Percentiles rank a stretch among this genome's conserved stretches.
These are phyloP conservation scores for Mycena albidolilacea DNA, from an alignment of 768 basidiomycete species.

Conservation along the genomic window DNA sequence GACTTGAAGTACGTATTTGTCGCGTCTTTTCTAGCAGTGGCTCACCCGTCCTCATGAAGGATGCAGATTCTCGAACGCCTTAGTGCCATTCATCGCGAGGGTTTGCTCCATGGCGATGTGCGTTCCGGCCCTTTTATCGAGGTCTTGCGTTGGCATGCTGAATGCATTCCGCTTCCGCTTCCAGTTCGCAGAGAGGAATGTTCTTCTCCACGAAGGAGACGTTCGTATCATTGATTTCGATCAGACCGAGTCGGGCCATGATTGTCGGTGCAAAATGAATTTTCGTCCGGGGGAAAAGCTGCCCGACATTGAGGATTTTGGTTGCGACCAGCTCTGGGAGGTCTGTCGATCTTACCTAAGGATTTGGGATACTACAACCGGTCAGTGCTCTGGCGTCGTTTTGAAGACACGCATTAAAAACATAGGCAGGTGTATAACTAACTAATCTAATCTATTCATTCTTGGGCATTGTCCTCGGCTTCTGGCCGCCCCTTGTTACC, in stretches of 20 bases:
- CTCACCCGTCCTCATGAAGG: conserved; percentile 35
- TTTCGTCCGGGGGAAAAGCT: conserved; percentile 45
- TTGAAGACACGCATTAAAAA: not conserved
- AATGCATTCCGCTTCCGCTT: not conserved
- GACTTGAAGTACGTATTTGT: conserved; percentile 48
- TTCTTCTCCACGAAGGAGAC: conserved; percentile 54
- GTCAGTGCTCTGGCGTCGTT: conserved; percentile 18
- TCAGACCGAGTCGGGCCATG: conserved; percentile 45
- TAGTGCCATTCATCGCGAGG: conserved; percentile 52
- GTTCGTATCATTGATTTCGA: conserved; percentile 59
- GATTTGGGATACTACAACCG: conserved; percentile 43
- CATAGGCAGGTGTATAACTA: conserved; percentile 15
- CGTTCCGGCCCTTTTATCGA: not conserved
- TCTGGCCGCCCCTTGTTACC: too few species aligned
- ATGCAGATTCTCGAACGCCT: conserved; percentile 51
- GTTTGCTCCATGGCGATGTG: conserved; percentile 54
- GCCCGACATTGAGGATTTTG: conserved; percentile 49
- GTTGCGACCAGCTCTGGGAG: conserved; percentile 52
- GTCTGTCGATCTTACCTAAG: conserved; percentile 48
- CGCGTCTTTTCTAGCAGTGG: not conserved
- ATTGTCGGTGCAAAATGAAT: conserved; percentile 49
- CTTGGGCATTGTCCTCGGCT: not conserved
- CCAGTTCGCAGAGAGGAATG: conserved; percentile 57
- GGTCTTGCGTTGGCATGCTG: not conserved
- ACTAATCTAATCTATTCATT: not conserved